Conservation (phyloP, 2,329 filamentous ascomycete genomes). For the Dactylellina sp. region DNA sequence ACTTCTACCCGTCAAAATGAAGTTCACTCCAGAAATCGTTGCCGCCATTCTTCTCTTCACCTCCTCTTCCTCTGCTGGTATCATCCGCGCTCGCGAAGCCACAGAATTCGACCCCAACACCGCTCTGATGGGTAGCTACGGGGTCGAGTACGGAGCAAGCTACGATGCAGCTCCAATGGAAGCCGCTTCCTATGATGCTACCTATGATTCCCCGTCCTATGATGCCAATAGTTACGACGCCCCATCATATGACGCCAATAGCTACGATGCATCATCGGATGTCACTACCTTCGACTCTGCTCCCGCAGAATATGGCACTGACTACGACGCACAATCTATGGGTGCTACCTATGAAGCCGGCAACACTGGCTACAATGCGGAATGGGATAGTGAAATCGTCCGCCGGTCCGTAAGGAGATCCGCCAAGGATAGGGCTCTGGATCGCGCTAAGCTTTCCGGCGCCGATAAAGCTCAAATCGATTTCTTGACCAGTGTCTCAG, state of each 20-base stretch:
- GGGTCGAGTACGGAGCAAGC: neutral
- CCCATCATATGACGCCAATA: too few species aligned
- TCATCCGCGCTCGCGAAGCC: conserved; percentile 5
- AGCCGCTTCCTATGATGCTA: too few species aligned
- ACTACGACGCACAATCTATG: neutral
- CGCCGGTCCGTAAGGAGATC: neutral
- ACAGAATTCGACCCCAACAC: neutral
- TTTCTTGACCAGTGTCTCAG: conserved; percentile 23
- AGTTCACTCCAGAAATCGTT: conserved; percentile 25
- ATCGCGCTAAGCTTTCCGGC: neutral
- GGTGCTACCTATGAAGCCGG: neutral
- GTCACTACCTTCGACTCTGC: neutral
- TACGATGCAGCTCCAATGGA: too few species aligned
- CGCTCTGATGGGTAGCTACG: neutral
- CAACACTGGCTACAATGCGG: neutral
- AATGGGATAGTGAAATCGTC: too few species aligned
- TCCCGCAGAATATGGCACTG: neutral
- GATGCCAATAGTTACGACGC: too few species aligned
- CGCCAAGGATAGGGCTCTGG: conserved; percentile 25
- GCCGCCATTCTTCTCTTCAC: conserved; percentile 15
- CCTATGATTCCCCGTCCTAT: too few species aligned
- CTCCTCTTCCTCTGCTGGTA: conserved; percentile 16
- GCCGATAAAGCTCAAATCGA: conserved; percentile 6
- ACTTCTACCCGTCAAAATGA: conserved; percentile 29
- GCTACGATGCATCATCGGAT: neutral